Conservation (phyloP, 1,139 yeast genomes). For the Wickerhamomyces sp. region DNA sequence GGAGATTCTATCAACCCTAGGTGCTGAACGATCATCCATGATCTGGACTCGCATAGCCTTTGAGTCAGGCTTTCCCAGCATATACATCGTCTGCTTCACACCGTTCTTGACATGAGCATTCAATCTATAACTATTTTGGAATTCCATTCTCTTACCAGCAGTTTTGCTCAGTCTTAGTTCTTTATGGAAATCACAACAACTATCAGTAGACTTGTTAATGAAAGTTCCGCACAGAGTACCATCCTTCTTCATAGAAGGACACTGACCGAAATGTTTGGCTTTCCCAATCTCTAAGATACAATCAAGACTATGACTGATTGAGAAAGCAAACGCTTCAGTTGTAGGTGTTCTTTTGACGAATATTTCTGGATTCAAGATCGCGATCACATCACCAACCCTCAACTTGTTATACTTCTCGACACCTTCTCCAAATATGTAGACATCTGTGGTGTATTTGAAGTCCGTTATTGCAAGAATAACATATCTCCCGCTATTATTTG, state of each 20-base stretch:
- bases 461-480: slow-evolving; percentile 65
- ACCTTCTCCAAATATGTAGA: slow-evolving; percentile 63
- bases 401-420: slow-evolving; percentile 70
- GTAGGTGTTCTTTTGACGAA: slow-evolving; percentile 34
- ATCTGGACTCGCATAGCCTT: slow-evolving; percentile 24
- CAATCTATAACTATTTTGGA: slow-evolving; percentile 53
- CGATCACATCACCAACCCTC: slow-evolving; percentile 67
- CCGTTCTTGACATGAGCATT: slow-evolving; percentile 39
- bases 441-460: slow-evolving; percentile 50
- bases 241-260: slow-evolving; percentile 43
- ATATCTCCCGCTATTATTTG: slow-evolving; percentile 44
- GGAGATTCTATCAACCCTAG: slow-evolving; percentile 21
- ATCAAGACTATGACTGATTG: slow-evolving; percentile 45
- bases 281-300: slow-evolving; percentile 69
- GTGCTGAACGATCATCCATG: slow-evolving; percentile 26
- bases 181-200: slow-evolving; percentile 67
- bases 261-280: slow-evolving; percentile 64
- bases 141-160: slow-evolving; percentile 63
- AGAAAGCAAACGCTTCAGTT: slow-evolving; percentile 52
- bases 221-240: slow-evolving; percentile 54
- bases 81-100: slow-evolving; percentile 29
- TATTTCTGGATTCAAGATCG: slow-evolving; percentile 69
- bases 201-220: slow-evolving; percentile 47
- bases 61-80: slow-evolving; percentile 19
- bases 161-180: slow-evolving; percentile 52